Base-by-base conservation (phyloP, 2,329 filamentous ascomycete species). In the Penicillium glabrum region DNA sequence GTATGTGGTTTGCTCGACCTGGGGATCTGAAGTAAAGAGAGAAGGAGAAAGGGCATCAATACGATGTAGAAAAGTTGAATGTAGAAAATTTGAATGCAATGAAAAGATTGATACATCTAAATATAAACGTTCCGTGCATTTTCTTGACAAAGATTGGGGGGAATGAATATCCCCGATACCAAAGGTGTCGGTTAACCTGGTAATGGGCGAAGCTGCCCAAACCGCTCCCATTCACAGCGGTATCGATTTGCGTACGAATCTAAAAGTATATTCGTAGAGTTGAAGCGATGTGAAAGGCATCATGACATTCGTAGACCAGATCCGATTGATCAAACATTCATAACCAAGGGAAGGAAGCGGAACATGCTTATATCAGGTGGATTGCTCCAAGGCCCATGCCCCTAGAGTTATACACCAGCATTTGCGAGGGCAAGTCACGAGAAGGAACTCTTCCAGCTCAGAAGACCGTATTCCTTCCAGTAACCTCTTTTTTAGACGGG, bases 401-500 rank as follows among this genome's bases (percentile, higher is more conserved):
- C 35, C 39, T 23, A 23, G 11, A 41, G 39, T 41, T 2, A 23
- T 23, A 41, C 11, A 41, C 7, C 11, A 14, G 27, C n/a, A 35
- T 48, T 4, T 31, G 1, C 21, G 4, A 24, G 29, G 26, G 3
- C 9, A 31, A 29, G 16, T 19, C 23, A 35, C 16, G 13, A 16
- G 24, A 13, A 35, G 24, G 10, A 46, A 19, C 14, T 21, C n/a
- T 37, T 37, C 13, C 11, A 21, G 21, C 21, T 27, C 8, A 14
- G 41, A 21, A 27, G 5, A 21, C n/a, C 47, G 41, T n/a, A 14
- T 26, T 21, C 23, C 23, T 39, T 19, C 23, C 21, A 39, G 11
- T 41, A 16, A 23, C n/a, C 16, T 27, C 3, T 11, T 19, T 50
- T 65, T 81, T 85, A 93, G 64, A 93, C 90, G 2, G 90, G 90